Conservation (phyloP, 1,284 basidiomycete genomes). For the Ganoderma lingzhi region DNA sequence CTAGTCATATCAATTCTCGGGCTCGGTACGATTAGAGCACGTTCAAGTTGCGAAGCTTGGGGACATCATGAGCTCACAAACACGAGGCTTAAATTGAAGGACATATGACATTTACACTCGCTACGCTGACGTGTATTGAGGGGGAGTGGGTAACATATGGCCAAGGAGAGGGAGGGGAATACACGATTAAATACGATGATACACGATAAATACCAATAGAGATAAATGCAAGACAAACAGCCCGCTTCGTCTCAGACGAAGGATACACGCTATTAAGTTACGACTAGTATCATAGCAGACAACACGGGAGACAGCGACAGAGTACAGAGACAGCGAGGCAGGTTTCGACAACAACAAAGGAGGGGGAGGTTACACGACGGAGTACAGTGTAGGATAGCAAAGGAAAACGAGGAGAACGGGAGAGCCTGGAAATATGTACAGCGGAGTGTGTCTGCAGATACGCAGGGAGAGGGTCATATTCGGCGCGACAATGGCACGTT, state of each 20-base stretch:
- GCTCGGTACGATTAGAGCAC: not conserved
- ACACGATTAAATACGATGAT: slow-evolving; percentile 1
- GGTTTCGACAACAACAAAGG: not conserved
- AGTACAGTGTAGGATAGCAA: not conserved
- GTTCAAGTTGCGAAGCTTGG: not conserved
- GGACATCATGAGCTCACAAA: not conserved
- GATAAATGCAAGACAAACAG: not conserved
- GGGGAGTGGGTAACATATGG: too few species aligned
- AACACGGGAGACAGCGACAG: not conserved
- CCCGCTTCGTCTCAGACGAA: not conserved
- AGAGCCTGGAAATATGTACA: not conserved
- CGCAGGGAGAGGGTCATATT: not conserved
- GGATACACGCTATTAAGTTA: not conserved
- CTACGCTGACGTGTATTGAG: too few species aligned
- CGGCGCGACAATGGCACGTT: not conserved
- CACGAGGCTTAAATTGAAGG: too few species aligned
- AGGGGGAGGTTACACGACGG: not conserved
- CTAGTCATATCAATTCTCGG: not conserved
- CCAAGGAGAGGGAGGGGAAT: not conserved
- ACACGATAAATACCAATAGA: not conserved
- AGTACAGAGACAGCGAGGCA: not conserved
- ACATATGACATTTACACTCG: too few species aligned
- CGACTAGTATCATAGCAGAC: not conserved
- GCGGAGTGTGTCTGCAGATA: not conserved
- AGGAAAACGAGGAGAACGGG: not conserved